These are phyloP conservation scores for Aristolochia californica DNA, from an alignment of 164 flowering plant species.

Conservation along the genomic window DNA sequence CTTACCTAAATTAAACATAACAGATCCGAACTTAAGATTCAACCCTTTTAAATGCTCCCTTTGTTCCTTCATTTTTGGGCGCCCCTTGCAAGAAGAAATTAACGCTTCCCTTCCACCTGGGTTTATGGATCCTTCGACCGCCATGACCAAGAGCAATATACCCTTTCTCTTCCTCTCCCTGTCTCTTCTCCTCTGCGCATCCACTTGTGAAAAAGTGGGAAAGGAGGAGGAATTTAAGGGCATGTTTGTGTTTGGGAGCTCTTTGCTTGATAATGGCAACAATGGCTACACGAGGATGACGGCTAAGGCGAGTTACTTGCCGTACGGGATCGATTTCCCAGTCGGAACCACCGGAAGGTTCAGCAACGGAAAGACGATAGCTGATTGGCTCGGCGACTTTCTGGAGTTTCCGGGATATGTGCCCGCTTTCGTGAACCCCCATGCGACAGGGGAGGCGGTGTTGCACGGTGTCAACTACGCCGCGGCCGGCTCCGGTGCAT, in stretches of 20 bases:
- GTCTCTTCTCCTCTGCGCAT: neutral
- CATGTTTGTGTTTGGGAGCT: constrained; percentile 71
- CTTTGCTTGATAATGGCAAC: constrained; percentile 76
- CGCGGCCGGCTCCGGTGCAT: constrained; percentile 60
- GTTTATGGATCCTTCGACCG: too few relatives aligned
- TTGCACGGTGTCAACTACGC: constrained; percentile 53
- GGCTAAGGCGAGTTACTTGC: constrained; percentile 40
- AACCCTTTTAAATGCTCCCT: neutral
- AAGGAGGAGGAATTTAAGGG: constrained; percentile 18
- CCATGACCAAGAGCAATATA: too few relatives aligned
- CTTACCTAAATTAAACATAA: too few relatives aligned
- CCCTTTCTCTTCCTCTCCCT: neutral
- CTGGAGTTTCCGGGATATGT: constrained; percentile 31
- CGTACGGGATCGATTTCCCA: constrained; percentile 63
- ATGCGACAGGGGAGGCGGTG: constrained; percentile 30
- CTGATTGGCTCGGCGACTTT: constrained; percentile 33
- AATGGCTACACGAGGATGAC: constrained; percentile 35
- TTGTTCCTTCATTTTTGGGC: neutral
- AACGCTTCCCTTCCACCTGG: too few relatives aligned
- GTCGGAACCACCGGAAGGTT: constrained; percentile 56
- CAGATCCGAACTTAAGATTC: too few relatives aligned
- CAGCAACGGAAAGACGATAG: constrained; percentile 45
- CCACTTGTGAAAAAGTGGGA: neutral
- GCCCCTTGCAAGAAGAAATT: neutral
- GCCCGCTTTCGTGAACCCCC: constrained; percentile 38